Base-by-base conservation (phyloP, 768 basidiomycete genomes). In the Lactarius akahatsu region DNA sequence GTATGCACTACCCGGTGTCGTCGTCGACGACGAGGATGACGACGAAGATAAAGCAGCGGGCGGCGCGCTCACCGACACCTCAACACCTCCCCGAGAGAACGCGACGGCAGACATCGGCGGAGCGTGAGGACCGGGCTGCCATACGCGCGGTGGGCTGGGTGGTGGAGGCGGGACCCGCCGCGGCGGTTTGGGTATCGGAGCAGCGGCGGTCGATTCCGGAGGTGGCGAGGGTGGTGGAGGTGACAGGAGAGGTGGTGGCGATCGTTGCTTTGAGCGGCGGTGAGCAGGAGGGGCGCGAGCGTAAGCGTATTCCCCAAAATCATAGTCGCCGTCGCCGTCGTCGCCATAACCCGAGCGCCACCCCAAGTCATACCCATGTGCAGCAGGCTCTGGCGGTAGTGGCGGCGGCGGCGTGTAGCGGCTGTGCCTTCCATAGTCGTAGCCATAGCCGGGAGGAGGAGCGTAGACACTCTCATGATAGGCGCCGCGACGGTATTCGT, bases 71-170 rank as follows among this genome's bases (percentile, higher is more conserved):
- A 2, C 6, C 32, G 18, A 0, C 26, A 26, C 9, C 52, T 26
- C 28, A 28, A 26, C 52, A 54, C 52, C 52, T 26, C 13, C 52
- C 52, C 28, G 9, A 11, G 47, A 50, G 57, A 26, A 38, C 47
- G 57, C 11, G 52, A 15, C 3, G 9, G 50, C 50, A 16, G 30
- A 13, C 34, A 13, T 23, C 45, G 45, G 36, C 20, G n/a, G 40
- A 15, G 59, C 66, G 32, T 50, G 61, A 58, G 66, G 66, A 15
- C 66, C 66, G 3, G 57, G 61, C n/a, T 59, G 32, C 66, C 66
- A 67, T 36, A 63, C 26, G 32, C 66, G 66, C 20, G 66, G 66
- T 20, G 66, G 61, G 10, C 38, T 52, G 7, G 23, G 65, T 6
- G 45, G 18, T 23, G 40, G n/a, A n/a, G n/a, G 43, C 8, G 6